Evolutionary conservation across 257 asterid genomes (phyloP).

Genomic region (Przewalskia tangutica): DNA sequence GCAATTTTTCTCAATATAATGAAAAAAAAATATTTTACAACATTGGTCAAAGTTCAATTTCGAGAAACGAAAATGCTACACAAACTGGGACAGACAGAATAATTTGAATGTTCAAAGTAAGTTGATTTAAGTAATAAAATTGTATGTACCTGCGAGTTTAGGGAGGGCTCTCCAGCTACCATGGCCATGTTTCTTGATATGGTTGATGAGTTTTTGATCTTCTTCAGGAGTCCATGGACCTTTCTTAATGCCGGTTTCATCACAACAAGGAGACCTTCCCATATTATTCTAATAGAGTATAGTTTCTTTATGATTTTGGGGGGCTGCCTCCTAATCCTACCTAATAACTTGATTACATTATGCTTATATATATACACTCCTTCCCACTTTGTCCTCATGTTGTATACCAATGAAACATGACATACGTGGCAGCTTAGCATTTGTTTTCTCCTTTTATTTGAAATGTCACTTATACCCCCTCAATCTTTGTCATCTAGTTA

Average conservation of each 20-base stretch:
- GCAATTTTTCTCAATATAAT: too few relatives aligned
- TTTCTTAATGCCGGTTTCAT: conserved; percentile 71
- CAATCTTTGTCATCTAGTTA: neutral
- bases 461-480: conserved; percentile 14
- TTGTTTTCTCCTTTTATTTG: conserved; percentile 4
- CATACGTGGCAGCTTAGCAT: conserved; percentile 7
- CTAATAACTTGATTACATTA: conserved; percentile 27
- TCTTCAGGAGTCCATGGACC: conserved; percentile 97
- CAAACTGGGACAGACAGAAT: too few relatives aligned
- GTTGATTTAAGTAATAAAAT: neutral
- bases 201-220: conserved; percentile 58
- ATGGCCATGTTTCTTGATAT: conserved; percentile 68
- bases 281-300: conserved; percentile 11
- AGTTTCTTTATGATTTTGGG: conserved; percentile 18
- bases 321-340: conserved; percentile 51
- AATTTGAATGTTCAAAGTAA: neutral
- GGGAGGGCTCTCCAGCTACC: conserved; percentile 98
- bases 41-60: too few relatives aligned
- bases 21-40: too few relatives aligned
- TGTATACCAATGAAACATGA: conserved; percentile 24
- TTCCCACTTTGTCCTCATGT: conserved; percentile 25
- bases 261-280: conserved; percentile 71
- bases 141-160: conserved; percentile 48
- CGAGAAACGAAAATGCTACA: too few relatives aligned
- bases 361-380: conserved; percentile 15